Base-by-base conservation (phyloP, 768 basidiomycete genomes). In the Clathrus columnatus region DNA sequence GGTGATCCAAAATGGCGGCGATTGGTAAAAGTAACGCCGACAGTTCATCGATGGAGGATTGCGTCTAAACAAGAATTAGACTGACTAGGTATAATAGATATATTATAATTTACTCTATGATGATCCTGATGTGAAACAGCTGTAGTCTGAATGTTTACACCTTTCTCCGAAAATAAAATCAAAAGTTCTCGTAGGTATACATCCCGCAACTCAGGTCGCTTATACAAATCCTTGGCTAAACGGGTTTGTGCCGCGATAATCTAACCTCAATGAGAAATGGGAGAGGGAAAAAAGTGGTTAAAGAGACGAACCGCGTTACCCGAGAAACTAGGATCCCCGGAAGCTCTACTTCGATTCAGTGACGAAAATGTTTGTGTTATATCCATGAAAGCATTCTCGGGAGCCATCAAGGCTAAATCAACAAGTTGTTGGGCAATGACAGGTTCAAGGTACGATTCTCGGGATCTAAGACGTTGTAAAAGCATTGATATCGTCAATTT, bases 361-460 rank as follows among this genome's bases (percentile, higher is more conserved):
- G 78, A 70, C 5, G 92, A 92, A 65, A 96, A 92, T 0, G 85
- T 82, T 45, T 82, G 77, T 50, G 92, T 83, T 57, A 95, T 85
- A 58, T 98, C 94, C 21, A 78, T 68, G 62, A 97, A 91, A 2
- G 89, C 78, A 53, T 75, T 77, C 58, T 83, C 79, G 0, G 88
- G 84, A 0, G 91, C 87, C 48, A 78, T 77, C 42, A 94, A 73
- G 1, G 91, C 93, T 17, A 98, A 75, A 57, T 94, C 91, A 6
- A 94, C 92, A 11, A 98, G 75, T 64, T 92, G 94, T 64, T 87
- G 87, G 1, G 91, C 86, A 57, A 96, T 94, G 0, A 89, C 87
- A 23, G 92, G 89, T 68, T 97, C 92, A 16, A 91, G 87, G 0
- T 84, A 82, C 0, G 90, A 85, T 62, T 96, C 94, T 2, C 89